Percentiles rank a stretch among this genome's conserved stretches.
Conservation (phyloP, 2,329 filamentous ascomycete species). For the Metarhizium humberi region DNA sequence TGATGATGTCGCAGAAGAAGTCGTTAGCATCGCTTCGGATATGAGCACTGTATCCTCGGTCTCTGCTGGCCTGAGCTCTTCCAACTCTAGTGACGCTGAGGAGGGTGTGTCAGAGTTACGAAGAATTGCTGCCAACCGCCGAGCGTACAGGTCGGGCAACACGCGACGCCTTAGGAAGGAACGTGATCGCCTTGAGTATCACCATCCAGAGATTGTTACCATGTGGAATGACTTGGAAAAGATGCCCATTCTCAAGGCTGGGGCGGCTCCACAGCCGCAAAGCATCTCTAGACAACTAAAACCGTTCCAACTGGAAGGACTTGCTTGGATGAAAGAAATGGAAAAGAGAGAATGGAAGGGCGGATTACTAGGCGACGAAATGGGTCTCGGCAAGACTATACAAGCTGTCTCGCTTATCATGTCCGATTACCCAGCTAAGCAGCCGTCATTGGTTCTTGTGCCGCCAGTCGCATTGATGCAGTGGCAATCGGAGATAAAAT, state of each 20-base stretch:
- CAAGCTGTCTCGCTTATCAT: conserved; percentile 96
- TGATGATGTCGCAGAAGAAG: background rate
- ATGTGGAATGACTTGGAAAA: conserved; percentile 78
- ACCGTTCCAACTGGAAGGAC: conserved; percentile 84
- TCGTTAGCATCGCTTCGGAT: background rate
- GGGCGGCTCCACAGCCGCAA: conserved; percentile 40
- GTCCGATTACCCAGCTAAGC: conserved; percentile 83
- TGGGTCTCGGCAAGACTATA: conserved; percentile 98
- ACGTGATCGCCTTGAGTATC: conserved; percentile 58
- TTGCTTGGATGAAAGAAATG: conserved; percentile 91
- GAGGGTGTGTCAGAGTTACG: conserved; percentile 6
- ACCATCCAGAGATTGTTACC: conserved; percentile 69
- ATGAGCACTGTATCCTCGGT: conserved; percentile 4
- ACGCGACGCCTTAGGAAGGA: conserved; percentile 29
- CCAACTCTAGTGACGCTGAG: conserved; percentile 15
- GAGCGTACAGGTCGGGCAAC: conserved; percentile 22
- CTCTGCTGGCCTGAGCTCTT: conserved; percentile 4
- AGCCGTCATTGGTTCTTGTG: conserved; percentile 79
- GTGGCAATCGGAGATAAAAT: conserved; percentile 75
- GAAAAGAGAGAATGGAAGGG: conserved; percentile 80
- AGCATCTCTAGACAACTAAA: conserved; percentile 80
- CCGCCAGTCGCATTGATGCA: conserved; percentile 94
- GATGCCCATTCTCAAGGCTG: conserved; percentile 54
- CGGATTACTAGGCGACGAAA: conserved; percentile 89
- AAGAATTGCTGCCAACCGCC: conserved; percentile 19